Evolutionary conservation across 2,329 filamentous ascomycete genomes (phyloP).

Genomic region (Colletotrichum melonis): DNA sequence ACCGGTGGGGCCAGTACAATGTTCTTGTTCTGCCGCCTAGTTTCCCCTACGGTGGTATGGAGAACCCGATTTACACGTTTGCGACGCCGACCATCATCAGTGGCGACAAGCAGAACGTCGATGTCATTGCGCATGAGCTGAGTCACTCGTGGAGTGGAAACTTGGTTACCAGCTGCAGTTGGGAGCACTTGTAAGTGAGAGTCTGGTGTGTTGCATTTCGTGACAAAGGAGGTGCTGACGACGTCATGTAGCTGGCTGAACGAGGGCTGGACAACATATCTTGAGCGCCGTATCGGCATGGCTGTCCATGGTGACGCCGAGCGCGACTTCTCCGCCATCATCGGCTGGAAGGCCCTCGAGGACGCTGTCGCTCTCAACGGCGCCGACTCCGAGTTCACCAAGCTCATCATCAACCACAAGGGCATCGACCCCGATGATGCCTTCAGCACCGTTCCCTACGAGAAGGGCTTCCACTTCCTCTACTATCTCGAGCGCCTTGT

Average conservation of each 20-base stretch:
- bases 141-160: constrained; percentile 90
- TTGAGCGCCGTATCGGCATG: constrained; percentile 86
- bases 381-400: constrained; percentile 90
- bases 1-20: constrained; percentile 96
- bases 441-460: constrained; percentile 92
- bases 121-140: constrained; percentile 92
- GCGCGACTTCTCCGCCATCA: constrained; percentile 94
- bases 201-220: no score
- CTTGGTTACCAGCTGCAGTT: constrained; percentile 80
- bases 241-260: constrained; percentile 68
- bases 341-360: constrained; percentile 91
- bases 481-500: constrained; percentile 90
- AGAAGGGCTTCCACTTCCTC: constrained; percentile 96
- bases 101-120: constrained; percentile 89
- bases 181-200: constrained; percentile 78
- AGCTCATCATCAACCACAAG: constrained; percentile 87
- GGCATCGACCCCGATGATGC: constrained; percentile 95
- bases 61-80: constrained; percentile 95
- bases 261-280: constrained; percentile 92
- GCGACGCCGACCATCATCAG: constrained; percentile 95
- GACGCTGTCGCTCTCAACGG: constrained; percentile 85
- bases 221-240: background rate
- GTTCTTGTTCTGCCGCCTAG: constrained; percentile 89
- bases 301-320: constrained; percentile 84
- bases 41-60: constrained; percentile 91